Percentiles rank a stretch among this genome's conserved stretches.
phyloP scores from a whole-genome alignment of 2,329 filamentous ascomycete genomes.

The Colletotrichum horii region DNA sequence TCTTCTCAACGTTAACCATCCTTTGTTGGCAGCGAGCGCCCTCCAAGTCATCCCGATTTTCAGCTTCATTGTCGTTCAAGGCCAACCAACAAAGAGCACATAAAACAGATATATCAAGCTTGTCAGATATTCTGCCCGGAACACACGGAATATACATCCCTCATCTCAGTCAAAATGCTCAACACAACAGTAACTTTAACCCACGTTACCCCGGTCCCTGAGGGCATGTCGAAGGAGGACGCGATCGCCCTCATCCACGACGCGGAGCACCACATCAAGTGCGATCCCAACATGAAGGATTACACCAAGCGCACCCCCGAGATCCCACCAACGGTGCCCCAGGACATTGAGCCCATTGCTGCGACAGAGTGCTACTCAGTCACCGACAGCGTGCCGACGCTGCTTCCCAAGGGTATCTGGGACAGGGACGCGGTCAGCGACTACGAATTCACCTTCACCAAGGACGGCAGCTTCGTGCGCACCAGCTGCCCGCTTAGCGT shows the following conservation, averaged over 20 bases:
- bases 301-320: slow-evolving; percentile 33
- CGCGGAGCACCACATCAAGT: slow-evolving; percentile 56
- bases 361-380: slow-evolving; percentile 50
- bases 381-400: slow-evolving; percentile 53
- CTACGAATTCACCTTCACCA: slow-evolving; percentile 57
- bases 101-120: background rate
- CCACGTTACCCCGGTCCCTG: slow-evolving; percentile 49
- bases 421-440: slow-evolving; percentile 58
- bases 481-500: slow-evolving; percentile 56
- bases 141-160: background rate
- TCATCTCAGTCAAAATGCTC: slow-evolving; percentile 38
- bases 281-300: slow-evolving; percentile 56
- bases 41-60: background rate
- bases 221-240: slow-evolving; percentile 35
- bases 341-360: slow-evolving; percentile 28
- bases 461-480: slow-evolving; percentile 55
- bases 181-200: slow-evolving; percentile 45
- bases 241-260: slow-evolving; percentile 55
- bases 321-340: slow-evolving; percentile 32
- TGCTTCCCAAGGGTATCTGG: slow-evolving; percentile 61
- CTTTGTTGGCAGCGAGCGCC: background rate
- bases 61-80: background rate
- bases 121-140: background rate
- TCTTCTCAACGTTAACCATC: too few species aligned
- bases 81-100: background rate